Base-by-base conservation (phyloP, 768 basidiomycete species). In the Harrya chromipes region DNA sequence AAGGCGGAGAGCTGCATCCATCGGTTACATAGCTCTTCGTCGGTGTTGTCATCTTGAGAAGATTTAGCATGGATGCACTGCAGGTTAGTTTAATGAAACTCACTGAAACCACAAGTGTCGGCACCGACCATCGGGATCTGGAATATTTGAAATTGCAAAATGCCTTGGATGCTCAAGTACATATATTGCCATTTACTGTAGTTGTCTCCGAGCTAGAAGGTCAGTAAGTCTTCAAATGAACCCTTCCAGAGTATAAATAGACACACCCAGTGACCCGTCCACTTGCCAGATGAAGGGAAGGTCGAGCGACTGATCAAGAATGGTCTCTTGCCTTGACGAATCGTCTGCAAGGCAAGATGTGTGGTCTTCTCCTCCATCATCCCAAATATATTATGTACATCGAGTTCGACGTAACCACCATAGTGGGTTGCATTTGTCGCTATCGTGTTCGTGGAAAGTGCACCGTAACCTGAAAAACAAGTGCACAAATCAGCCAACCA, bases 1-100 rank as follows among this genome's bases (percentile, higher is more conserved):
- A 91, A 91, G 1, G 88, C 89, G 4, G 85, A 75, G n/a, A 90
- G 76, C 63, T 85, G 83, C 87, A 88, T 90, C 90, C 90, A 92
- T 16, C 90, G 78, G 53, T 83, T 84, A 67, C 87, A 87, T 10
- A 92, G 74, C 63, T 90, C 87, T 65, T 91, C 89, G 56, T 88
- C 80, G 8, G 84, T 83, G 63, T 90, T 89, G 3, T 72, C 79
- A 53, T 50, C 61, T n/a, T 64, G 41, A 31, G 6, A 31, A n/a
- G n/a, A 14, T 17, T 53, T 46, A 10, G 6, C 38, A 50, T 48
- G 43, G 29, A 49, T 31, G 35, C 3, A 2, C 17, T 27, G 13
- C 10, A 4, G 13, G 16, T 2, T 19, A 2, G 3, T 6, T 1
- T 19, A 49, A 33, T 3, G 26, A 13, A n/a, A 56, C 63, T 35